These are phyloP conservation scores for Epithele typhae DNA, from an alignment of 768 basidiomycete species.

Conservation along the genomic window DNA sequence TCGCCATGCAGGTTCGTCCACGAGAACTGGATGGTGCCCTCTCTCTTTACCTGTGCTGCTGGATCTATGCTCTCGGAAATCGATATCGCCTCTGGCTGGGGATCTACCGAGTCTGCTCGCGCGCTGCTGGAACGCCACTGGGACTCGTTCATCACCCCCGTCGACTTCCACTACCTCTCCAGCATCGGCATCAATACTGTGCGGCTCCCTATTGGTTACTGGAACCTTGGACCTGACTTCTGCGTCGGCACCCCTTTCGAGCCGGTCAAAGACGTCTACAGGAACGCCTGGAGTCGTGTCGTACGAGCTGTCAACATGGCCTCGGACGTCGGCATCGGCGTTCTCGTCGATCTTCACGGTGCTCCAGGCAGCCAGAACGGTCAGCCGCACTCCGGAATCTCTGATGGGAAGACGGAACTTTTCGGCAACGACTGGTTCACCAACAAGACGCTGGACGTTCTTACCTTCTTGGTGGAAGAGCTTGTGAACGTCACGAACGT, in stretches of 20 bases:
- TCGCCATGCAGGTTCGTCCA: conserved; percentile 59
- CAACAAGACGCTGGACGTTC: conserved; percentile 35
- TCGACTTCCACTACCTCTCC: conserved; percentile 62
- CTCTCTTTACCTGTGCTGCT: conserved; percentile 54
- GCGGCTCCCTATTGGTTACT: conserved; percentile 52
- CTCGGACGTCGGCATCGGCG: conserved; percentile 37
- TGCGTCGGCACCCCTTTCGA: conserved; percentile 35
- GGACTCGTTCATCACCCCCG: conserved; percentile 64
- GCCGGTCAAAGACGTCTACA: conserved; percentile 37
- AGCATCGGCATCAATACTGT: conserved; percentile 57
- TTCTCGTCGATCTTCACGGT: conserved; percentile 52
- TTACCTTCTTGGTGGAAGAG: conserved; percentile 34
- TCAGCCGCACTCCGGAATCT: conserved; percentile 39
- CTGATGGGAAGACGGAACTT: conserved; percentile 36
- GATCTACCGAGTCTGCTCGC: conserved; percentile 37
- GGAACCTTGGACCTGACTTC: conserved; percentile 37
- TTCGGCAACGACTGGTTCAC: conserved; percentile 33
- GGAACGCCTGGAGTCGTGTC: conserved; percentile 41
- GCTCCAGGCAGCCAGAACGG: conserved; percentile 47
- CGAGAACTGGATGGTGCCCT: conserved; percentile 73
- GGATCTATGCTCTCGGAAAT: conserved; percentile 51
- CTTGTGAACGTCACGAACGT: conserved; percentile 35
- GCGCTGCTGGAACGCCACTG: conserved; percentile 64
- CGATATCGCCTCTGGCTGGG: conserved; percentile 66
- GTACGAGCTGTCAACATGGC: conserved; percentile 41